Evolutionary conservation across 495 filamentous ascomycete genomes (phyloP), one percentile per base, ranked within the genome.

Genomic region (Xanthoparmelia taractica): DNA sequence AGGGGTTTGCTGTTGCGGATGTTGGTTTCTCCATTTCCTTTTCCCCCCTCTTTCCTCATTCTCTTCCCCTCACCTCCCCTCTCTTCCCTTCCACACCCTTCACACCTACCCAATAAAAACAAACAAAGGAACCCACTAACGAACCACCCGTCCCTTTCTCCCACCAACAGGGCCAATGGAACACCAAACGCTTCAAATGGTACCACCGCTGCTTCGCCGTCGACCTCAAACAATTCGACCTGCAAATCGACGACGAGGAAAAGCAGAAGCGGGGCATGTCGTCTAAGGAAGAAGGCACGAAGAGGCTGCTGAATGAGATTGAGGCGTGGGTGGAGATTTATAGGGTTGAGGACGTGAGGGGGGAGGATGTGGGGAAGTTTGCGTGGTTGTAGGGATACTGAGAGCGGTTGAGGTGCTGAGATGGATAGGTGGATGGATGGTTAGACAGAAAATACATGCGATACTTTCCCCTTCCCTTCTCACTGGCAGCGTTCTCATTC

Each of bases 361-460:
- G 6, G 48, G 48, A 31, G 48, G 48, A 52, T 31, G 48, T 52
- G 48, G 48, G 48, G 13, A 52, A 52, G 27, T 52, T 52, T 31
- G 4, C 0, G 1, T 52, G 48, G 48, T 10, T 48, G 45, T 48
- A 48, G 23, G n/a, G n/a, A n/a, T n/a, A n/a, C n/a, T n/a, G n/a
- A n/a, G n/a, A n/a, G n/a, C n/a, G n/a, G n/a, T n/a, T n/a, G n/a
- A n/a, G n/a, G n/a, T n/a, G n/a, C n/a, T n/a, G n/a, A n/a, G n/a
- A n/a, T n/a, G n/a, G n/a, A n/a, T n/a, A n/a, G n/a, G n/a, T n/a
- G n/a, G n/a, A n/a, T n/a, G n/a, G n/a, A n/a, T n/a, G n/a, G n/a
- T n/a, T n/a, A n/a, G n/a, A n/a, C n/a, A n/a, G n/a, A n/a, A n/a
- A n/a, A n/a, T n/a, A n/a, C n/a, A n/a, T n/a, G n/a, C n/a, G n/a